Conservation (phyloP, 176 grass and related monocot genomes). For the maize (Zea mays) region Zm-B73-REFERENCE-NAM-5.0 NC_050099.1:22254501-22255000, state of each 20-base stretch:
- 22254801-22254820: too few relatives aligned
- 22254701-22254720: background rate
- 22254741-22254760: background rate
- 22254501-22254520: slow-evolving; percentile 61
- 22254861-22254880: too few relatives aligned
- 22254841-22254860: too few relatives aligned
- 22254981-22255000: too few relatives aligned
- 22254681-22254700: background rate
- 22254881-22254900: too few relatives aligned
- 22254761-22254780: too few relatives aligned
- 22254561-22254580: slow-evolving; percentile 41
- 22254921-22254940: too few relatives aligned
- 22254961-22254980: too few relatives aligned
- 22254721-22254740: background rate
- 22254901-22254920: too few relatives aligned
- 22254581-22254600: slow-evolving; percentile 41
- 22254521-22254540: slow-evolving; percentile 44
- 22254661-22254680: slow-evolving; percentile 42
- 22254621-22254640: background rate
- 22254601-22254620: slow-evolving; percentile 34
- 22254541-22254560: slow-evolving; percentile 47
- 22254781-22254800: too few relatives aligned
- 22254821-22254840: too few relatives aligned
- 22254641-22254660: slow-evolving; percentile 1
- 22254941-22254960: too few relatives aligned